A percentile compares a stretch with the other conserved stretches of the same genome.
These are phyloP conservation scores for Jasminum sambac DNA, from an alignment of 257 asterid genomes.

Conservation along the genomic window DNA sequence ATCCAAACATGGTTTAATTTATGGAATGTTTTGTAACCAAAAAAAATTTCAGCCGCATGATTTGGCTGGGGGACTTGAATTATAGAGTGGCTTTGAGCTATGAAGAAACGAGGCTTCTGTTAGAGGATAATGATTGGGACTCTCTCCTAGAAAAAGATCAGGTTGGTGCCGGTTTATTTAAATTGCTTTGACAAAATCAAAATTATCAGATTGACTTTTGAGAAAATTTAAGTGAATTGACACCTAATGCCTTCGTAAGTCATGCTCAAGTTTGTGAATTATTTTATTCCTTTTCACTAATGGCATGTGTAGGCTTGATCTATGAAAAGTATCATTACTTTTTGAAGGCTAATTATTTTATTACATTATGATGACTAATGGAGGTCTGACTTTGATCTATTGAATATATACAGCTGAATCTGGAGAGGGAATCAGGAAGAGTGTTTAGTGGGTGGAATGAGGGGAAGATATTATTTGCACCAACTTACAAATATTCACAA, in stretches of 20 bases:
- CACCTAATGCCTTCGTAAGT: conserved; percentile 19
- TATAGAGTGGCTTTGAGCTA: conserved; percentile 84
- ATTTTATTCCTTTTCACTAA: neutral
- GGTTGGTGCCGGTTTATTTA: conserved; percentile 41
- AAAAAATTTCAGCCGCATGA: conserved; percentile 58
- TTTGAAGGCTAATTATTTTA: neutral
- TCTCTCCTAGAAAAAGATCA: conserved; percentile 82
- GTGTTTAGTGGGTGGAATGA: conserved; percentile 85
- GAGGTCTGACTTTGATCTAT: neutral
- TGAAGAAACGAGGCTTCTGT: conserved; percentile 58
- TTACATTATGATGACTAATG: neutral
- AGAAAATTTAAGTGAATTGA: conserved; percentile 24
- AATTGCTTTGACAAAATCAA: conserved; percentile 19
- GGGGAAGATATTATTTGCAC: conserved; percentile 81
- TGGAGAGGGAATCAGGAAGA: conserved; percentile 80
- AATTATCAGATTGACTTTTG: neutral
- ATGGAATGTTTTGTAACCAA: neutral
- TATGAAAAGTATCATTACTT: neutral
- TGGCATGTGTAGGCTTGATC: neutral
- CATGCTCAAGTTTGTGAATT: neutral
- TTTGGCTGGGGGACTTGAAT: conserved; percentile 95
- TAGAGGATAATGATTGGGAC: conserved; percentile 87
- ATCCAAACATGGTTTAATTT: too few species aligned
- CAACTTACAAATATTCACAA: conserved; percentile 81
- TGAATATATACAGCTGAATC: conserved; percentile 58